Evolutionary conservation across 108 stramenopile species (phyloP).

Genomic region (Cyclotella choctawhatcheeana): DNA sequence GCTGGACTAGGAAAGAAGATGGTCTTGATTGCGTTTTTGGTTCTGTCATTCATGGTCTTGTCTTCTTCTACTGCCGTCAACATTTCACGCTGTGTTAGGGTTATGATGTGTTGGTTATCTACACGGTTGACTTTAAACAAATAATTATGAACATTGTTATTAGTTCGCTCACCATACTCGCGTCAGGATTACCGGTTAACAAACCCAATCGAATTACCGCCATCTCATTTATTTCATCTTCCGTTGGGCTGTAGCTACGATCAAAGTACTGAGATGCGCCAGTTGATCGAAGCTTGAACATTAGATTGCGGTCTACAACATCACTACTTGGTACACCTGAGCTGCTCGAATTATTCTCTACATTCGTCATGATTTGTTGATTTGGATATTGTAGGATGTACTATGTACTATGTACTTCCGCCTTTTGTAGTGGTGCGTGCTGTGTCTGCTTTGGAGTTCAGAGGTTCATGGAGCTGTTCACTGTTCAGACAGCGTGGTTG

Average conservation of each 20-base stretch:
- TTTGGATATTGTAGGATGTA: too few species aligned
- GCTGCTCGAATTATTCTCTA: too few species aligned
- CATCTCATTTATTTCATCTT: not conserved
- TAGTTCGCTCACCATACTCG: not conserved
- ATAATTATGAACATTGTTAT: not conserved
- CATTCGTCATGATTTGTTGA: too few species aligned
- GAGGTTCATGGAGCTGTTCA: too few species aligned
- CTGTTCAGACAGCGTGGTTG: too few species aligned
- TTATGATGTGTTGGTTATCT: not conserved
- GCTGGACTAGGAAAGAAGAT: not conserved
- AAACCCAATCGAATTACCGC: not conserved
- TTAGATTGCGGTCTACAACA: not conserved
- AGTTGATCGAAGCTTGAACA: not conserved
- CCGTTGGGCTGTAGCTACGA: not conserved
- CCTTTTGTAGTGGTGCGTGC: too few species aligned
- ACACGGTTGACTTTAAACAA: not conserved
- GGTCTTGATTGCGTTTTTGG: not conserved
- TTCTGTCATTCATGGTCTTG: not conserved
- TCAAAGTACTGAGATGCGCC: not conserved
- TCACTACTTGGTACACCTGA: too few species aligned
- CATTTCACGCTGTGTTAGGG: not conserved
- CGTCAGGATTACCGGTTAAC: not conserved
- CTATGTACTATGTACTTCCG: too few species aligned
- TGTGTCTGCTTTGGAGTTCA: too few species aligned
- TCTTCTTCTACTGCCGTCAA: not conserved